These are phyloP conservation scores for Pseudocercospora macadamiae DNA, from an alignment of 2,329 filamentous ascomycete genomes.

Conservation along the genomic window DNA sequence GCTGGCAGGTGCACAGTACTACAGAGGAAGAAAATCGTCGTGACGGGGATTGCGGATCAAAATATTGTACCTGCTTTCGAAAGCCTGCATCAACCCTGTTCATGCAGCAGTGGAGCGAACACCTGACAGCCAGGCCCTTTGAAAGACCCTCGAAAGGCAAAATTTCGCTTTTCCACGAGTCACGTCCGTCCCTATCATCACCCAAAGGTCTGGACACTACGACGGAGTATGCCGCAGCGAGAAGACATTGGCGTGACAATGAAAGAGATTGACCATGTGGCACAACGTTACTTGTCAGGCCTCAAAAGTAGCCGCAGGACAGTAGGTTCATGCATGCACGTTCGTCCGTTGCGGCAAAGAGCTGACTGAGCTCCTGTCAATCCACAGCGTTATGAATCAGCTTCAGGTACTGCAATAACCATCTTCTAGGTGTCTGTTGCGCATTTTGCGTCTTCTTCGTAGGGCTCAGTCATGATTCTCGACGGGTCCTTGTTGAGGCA, in stretches of 20 bases:
- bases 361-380: background rate
- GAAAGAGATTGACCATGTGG: background rate
- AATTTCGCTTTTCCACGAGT: background rate
- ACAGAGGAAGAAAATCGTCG: background rate
- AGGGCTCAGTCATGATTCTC: background rate
- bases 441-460: background rate
- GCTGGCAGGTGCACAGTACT: background rate
- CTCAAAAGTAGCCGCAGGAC: background rate
- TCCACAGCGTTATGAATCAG: background rate
- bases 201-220: too few species aligned
- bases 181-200: too few species aligned
- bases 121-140: background rate
- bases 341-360: background rate
- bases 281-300: background rate
- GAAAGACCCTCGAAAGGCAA: background rate
- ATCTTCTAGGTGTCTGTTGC: background rate
- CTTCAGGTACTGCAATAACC: background rate
- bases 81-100: constrained; percentile 5
- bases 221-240: background rate
- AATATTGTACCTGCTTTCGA: constrained; percentile 1
- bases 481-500: too few species aligned
- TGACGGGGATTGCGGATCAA: background rate
- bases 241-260: background rate
- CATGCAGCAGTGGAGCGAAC: background rate
- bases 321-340: background rate